Percentiles rank a stretch among this genome's conserved stretches.
Conservation (phyloP, 2,329 filamentous ascomycete genomes). For the Pseudogymnoascus sp. region DNA sequence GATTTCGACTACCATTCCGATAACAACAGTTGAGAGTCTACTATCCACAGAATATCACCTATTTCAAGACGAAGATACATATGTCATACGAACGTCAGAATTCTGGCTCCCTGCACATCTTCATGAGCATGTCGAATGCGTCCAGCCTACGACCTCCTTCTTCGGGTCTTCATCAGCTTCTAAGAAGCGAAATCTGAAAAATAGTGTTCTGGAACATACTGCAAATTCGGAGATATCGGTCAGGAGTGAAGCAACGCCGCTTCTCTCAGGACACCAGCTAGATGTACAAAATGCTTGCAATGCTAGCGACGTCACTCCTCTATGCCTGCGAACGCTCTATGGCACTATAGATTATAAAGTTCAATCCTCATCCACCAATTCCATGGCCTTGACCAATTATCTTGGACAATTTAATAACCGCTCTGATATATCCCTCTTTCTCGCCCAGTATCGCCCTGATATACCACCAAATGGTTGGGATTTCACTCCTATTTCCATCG, state of each 20-base stretch:
- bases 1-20: conserved; percentile 45
- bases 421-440: conserved; percentile 23
- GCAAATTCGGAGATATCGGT: background rate
- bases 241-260: background rate
- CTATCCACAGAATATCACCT: conserved; percentile 45
- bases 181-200: background rate
- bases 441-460: conserved; percentile 12
- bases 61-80: conserved; percentile 46
- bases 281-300: background rate
- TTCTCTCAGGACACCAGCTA: background rate
- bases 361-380: conserved; percentile 17
- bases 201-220: background rate
- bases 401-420: conserved; percentile 23
- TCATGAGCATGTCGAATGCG: conserved; percentile 49
- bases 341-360: conserved; percentile 11
- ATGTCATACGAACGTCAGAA: conserved; percentile 42
- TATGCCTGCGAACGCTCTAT: conserved; percentile 10
- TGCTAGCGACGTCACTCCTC: background rate
- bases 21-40: conserved; percentile 44
- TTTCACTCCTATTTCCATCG: background rate
- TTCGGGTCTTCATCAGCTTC: conserved; percentile 25
- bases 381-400: conserved; percentile 20
- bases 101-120: conserved; percentile 53
- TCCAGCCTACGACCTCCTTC: conserved; percentile 55
- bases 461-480: conserved; percentile 8